These are phyloP conservation scores for Ceratocystis papillata DNA, from an alignment of 2,329 filamentous ascomycete species.

Conservation along the genomic window DNA sequence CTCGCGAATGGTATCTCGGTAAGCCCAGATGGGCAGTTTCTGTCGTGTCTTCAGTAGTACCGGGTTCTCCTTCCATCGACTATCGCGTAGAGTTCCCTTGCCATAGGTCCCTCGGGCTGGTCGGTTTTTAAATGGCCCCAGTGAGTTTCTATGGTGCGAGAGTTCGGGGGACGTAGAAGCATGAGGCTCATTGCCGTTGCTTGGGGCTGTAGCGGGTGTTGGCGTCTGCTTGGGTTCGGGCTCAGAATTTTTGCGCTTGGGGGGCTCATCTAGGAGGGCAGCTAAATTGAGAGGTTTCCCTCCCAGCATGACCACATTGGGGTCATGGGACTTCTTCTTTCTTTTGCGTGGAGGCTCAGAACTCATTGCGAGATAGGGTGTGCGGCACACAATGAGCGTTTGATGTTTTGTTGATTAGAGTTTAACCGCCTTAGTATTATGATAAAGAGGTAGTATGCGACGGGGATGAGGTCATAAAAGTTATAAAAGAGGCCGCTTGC, in stretches of 20 bases:
- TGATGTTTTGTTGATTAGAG: not conserved
- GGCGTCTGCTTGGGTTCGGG: slow-evolving; percentile 31
- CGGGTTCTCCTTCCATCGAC: slow-evolving; percentile 29
- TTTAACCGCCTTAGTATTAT: not conserved
- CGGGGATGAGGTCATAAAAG: not conserved
- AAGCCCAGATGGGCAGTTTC: slow-evolving; percentile 68
- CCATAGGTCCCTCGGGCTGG: not conserved
- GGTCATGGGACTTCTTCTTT: slow-evolving; percentile 31
- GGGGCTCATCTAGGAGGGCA: slow-evolving; percentile 38
- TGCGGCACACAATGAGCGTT: not conserved
- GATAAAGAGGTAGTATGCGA: not conserved
- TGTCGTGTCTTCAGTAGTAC: slow-evolving; percentile 43
- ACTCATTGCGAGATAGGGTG: slow-evolving; percentile 11
- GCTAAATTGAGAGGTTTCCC: slow-evolving; percentile 41
- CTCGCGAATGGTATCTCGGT: slow-evolving; percentile 57
- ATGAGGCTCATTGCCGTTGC: not conserved
- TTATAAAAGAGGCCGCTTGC: not conserved
- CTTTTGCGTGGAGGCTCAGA: slow-evolving; percentile 32
- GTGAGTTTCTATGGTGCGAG: not conserved
- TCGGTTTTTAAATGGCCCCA: not conserved
- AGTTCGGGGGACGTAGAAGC: not conserved
- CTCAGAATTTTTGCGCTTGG: slow-evolving; percentile 16
- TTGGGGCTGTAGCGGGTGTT: slow-evolving; percentile 28
- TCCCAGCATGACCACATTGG: slow-evolving; percentile 38
- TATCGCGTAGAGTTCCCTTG: slow-evolving; percentile 10